Conservation (phyloP, 768 basidiomycete genomes). For the Calocybe indica region DNA sequence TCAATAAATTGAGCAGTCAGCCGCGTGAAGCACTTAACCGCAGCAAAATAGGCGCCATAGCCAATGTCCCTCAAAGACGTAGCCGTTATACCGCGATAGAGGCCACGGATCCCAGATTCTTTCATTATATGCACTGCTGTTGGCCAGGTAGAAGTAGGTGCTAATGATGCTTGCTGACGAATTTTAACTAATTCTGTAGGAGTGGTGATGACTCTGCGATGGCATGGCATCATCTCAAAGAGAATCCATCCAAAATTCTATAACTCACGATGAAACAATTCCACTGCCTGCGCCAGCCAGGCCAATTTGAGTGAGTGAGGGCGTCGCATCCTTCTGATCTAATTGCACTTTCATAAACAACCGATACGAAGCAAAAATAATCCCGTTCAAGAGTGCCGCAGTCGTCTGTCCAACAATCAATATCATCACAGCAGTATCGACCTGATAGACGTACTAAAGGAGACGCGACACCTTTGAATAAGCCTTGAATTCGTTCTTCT, state of each 20-base stretch:
- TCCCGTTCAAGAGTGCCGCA: constrained; percentile 74
- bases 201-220: constrained; percentile 60
- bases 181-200: constrained; percentile 90
- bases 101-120: constrained; percentile 51
- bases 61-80: constrained; percentile 76
- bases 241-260: constrained; percentile 2
- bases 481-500: constrained; percentile 62
- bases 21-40: constrained; percentile 37
- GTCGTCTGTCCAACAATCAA: constrained; percentile 39
- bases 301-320: constrained; percentile 66
- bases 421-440: not conserved
- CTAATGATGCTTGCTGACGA: constrained; percentile 59
- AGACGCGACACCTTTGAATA: constrained; percentile 75
- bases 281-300: constrained; percentile 81
- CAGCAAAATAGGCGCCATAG: constrained; percentile 82
- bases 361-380: constrained; percentile 82
- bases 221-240: not conserved
- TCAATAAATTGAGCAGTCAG: too few species aligned
- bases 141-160: constrained; percentile 39
- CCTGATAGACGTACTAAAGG: constrained; percentile 56
- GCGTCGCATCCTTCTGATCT: constrained; percentile 35
- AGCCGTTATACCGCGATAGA: constrained; percentile 72
- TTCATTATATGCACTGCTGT: constrained; percentile 54
- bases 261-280: constrained; percentile 67
- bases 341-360: constrained; percentile 70